Evolutionary conservation across 148 eudicot genomes (phyloP).

Genomic region (Amaranthus hypochondriacus): DNA sequence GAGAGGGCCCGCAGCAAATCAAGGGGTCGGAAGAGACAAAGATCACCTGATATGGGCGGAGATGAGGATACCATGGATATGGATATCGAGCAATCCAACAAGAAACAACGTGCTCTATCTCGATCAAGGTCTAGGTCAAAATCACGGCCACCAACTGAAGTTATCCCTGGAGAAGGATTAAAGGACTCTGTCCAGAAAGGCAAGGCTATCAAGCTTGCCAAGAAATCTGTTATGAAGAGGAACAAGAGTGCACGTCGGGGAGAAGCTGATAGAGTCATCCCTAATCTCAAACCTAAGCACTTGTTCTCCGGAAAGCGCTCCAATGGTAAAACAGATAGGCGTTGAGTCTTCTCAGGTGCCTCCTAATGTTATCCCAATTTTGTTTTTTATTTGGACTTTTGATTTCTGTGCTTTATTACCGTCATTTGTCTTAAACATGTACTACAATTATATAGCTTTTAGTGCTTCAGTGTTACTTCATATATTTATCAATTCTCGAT

Average conservation of each 20-base stretch:
- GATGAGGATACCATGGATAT: slow-evolving; percentile 55
- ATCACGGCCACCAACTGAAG: slow-evolving; percentile 63
- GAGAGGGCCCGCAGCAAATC: slow-evolving; percentile 67
- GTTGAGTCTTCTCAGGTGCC: slow-evolving; percentile 40
- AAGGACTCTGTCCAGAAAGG: slow-evolving; percentile 62
- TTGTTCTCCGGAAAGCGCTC: slow-evolving; percentile 68
- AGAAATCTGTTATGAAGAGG: slow-evolving; percentile 49
- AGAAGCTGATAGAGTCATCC: slow-evolving; percentile 72
- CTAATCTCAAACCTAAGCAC: slow-evolving; percentile 70
- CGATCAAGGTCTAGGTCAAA: slow-evolving; percentile 46
- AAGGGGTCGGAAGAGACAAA: slow-evolving; percentile 86
- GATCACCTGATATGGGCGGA: slow-evolving; percentile 39
- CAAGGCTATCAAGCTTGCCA: slow-evolving; percentile 58
- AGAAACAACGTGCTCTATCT: slow-evolving; percentile 60
- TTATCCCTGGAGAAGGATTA: slow-evolving; percentile 72
- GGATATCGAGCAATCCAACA: slow-evolving; percentile 51
- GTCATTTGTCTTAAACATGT: too few relatives aligned
- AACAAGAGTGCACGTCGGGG: slow-evolving; percentile 70
- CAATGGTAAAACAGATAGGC: slow-evolving; percentile 75
- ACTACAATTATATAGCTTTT: too few relatives aligned
- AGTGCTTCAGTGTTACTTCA: too few relatives aligned
- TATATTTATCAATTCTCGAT: too few relatives aligned
- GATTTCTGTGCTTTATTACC: background rate
- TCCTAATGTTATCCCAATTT: background rate
- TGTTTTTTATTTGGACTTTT: background rate